A percentile compares a stretch with the other conserved stretches of the same genome.
phyloP scores from a whole-genome alignment of 352 stramenopile genomes.

The Blastocystis sp. region DNA sequence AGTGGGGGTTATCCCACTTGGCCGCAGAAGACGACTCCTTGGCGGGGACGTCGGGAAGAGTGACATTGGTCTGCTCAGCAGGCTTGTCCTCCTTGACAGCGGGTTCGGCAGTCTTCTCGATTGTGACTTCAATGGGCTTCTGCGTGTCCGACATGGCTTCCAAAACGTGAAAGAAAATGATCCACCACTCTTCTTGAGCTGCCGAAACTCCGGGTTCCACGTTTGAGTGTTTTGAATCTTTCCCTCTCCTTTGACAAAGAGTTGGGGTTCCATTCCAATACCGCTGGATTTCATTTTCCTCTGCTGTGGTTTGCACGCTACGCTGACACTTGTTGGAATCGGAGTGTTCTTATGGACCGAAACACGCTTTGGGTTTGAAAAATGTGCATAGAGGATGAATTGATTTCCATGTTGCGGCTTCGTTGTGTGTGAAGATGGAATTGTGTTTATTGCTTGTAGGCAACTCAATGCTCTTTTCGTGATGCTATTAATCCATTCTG shows the following conservation, averaged over 20 bases:
- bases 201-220: background rate
- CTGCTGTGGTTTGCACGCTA: no score
- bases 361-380: background rate
- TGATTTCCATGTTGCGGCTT: no score
- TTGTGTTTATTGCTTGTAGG: no score
- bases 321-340: background rate
- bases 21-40: background rate
- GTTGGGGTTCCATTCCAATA: no score
- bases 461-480: no score
- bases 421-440: no score
- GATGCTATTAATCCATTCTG: no score
- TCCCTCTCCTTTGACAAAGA: background rate
- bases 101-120: background rate
- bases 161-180: background rate
- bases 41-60: background rate
- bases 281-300: no score
- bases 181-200: background rate
- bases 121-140: background rate
- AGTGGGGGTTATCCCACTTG: constrained; percentile 14
- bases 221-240: background rate
- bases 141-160: background rate
- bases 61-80: background rate
- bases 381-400: no score
- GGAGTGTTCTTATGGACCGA: background rate
- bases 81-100: constrained; percentile 4